phyloP scores from a whole-genome alignment of 345 rosid genomes.

The Acer negundo region DNA sequence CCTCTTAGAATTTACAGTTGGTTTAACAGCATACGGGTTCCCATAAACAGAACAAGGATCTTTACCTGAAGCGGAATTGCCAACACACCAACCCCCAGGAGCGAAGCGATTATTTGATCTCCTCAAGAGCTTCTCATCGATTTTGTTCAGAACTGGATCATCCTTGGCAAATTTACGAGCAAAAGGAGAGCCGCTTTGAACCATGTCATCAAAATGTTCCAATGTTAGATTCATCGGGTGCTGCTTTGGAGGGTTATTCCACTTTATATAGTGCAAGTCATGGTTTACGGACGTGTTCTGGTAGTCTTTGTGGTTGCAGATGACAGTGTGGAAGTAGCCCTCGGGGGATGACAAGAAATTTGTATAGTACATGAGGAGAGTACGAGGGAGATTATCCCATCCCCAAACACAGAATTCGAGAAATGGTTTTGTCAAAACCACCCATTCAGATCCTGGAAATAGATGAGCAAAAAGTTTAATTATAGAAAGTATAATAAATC shows the following conservation, averaged over 20 bases:
- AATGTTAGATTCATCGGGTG: conserved; percentile 52
- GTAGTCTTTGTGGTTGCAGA: conserved; percentile 88
- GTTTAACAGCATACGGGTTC: conserved; percentile 54
- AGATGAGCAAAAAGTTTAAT: not conserved
- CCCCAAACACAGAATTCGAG: conserved; percentile 92
- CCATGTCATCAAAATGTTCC: conserved; percentile 71
- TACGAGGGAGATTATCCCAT: conserved; percentile 97
- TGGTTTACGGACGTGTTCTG: conserved; percentile 89
- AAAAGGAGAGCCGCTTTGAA: conserved; percentile 84
- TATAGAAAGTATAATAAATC: not conserved
- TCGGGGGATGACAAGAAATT: conserved; percentile 80
- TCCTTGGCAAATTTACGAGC: conserved; percentile 68
- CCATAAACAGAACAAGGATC: conserved; percentile 55
- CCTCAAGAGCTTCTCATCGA: conserved; percentile 58
- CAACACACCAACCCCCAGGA: conserved; percentile 67
- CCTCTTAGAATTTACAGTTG: conserved; percentile 59
- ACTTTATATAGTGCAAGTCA: conserved; percentile 70
- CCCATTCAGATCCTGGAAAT: conserved; percentile 74
- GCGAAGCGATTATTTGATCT: conserved; percentile 41
- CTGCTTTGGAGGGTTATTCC: conserved; percentile 84
- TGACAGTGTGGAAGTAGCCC: conserved; percentile 89
- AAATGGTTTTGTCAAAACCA: conserved; percentile 73
- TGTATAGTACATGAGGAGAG: conserved; percentile 85
- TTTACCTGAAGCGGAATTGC: conserved; percentile 33
- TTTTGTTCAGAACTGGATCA: conserved; percentile 61